phyloP scores from a whole-genome alignment of 495 filamentous ascomycete species.

The Tuber melanosporum region DNA sequence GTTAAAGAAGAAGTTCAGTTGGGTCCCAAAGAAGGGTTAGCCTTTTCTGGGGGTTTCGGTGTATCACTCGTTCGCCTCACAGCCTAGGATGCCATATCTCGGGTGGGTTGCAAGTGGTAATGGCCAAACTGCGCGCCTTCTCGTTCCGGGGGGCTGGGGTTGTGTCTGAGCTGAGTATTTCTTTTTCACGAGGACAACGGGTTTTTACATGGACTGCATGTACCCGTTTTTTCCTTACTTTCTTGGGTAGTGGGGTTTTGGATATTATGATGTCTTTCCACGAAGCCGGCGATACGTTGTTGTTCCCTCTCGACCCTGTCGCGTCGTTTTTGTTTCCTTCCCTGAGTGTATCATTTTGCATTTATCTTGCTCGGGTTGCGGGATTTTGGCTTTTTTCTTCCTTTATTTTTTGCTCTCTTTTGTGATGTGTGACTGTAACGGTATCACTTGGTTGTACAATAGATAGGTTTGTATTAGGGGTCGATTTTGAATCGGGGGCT shows the following conservation, averaged over 20 bases:
- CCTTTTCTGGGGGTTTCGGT: constrained; percentile 8
- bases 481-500: not conserved
- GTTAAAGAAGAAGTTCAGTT: constrained; percentile 22
- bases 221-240: constrained; percentile 12
- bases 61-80: not conserved
- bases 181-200: constrained; percentile 6
- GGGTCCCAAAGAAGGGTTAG: constrained; percentile 20
- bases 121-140: not conserved
- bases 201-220: constrained; percentile 8
- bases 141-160: not conserved
- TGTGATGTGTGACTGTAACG: not conserved
- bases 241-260: constrained; percentile 11
- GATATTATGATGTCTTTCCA: constrained; percentile 5
- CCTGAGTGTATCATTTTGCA: not conserved
- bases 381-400: constrained; percentile 5
- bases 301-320: not conserved
- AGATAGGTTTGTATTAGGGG: not conserved
- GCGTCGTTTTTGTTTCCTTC: not conserved
- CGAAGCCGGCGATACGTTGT: not conserved
- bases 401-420: not conserved
- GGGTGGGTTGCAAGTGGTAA: not conserved
- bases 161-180: not conserved
- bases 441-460: not conserved
- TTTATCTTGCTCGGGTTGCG: not conserved
- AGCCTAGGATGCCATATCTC: not conserved